A percentile compares a stretch with the other conserved stretches of the same genome.
Conservation (phyloP, 352 stramenopile genomes). For the Globisporangium uncinulatum region DNA sequence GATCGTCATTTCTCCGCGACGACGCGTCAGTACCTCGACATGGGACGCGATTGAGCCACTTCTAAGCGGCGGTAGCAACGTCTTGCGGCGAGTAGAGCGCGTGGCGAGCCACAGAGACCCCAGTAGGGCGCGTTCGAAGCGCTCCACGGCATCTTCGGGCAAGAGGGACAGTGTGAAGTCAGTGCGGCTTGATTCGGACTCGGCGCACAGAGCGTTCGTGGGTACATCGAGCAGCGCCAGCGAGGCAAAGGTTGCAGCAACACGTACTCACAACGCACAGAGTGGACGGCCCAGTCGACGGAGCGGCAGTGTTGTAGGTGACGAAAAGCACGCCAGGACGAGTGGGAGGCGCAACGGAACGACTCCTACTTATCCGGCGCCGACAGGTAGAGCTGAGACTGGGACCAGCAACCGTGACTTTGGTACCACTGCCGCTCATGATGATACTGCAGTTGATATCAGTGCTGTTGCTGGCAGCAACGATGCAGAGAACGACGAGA, state of each 20-base stretch:
- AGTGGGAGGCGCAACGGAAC: not conserved
- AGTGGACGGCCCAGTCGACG: not conserved
- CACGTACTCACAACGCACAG: not conserved
- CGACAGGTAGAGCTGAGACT: too few species aligned
- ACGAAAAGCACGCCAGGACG: not conserved
- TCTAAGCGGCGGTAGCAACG: not conserved
- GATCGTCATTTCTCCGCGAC: constrained; percentile 56
- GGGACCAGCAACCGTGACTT: not conserved
- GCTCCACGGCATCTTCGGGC: not conserved
- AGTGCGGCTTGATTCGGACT: not conserved
- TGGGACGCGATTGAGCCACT: constrained; percentile 11
- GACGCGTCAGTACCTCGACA: constrained; percentile 9
- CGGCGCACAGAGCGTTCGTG: not conserved
- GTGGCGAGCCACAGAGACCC: constrained; percentile 1
- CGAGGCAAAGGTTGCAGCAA: not conserved
- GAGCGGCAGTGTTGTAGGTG: not conserved
- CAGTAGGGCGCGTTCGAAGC: not conserved
- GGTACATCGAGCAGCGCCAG: not conserved
- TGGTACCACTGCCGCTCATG: not conserved
- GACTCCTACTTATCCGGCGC: too few species aligned
- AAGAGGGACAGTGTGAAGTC: not conserved
- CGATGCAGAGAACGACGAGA: not conserved
- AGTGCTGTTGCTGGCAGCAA: not conserved
- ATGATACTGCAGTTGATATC: not conserved
- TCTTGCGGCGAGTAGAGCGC: constrained; percentile 4